phyloP scores from a whole-genome alignment of 2,329 filamentous ascomycete genomes.

The Fusarium cicatricum region DNA sequence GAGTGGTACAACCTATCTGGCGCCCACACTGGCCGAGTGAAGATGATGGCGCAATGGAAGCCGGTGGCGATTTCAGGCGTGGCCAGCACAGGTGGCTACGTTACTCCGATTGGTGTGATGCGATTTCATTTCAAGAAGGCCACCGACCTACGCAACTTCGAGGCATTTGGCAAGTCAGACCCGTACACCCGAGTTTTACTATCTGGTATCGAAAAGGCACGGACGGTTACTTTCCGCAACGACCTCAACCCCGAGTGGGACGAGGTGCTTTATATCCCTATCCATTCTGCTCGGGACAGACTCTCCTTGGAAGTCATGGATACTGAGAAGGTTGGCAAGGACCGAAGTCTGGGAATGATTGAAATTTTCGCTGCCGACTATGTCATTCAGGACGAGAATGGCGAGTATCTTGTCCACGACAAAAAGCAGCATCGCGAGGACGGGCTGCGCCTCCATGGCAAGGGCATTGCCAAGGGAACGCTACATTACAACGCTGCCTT shows the following conservation, averaged over 20 bases:
- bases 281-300: constrained; percentile 85
- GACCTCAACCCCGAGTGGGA: constrained; percentile 96
- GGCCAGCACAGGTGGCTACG: constrained; percentile 84
- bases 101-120: constrained; percentile 94
- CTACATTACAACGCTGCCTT: constrained; percentile 87
- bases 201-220: constrained; percentile 88
- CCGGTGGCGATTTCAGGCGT: constrained; percentile 87
- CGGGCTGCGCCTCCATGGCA: constrained; percentile 76
- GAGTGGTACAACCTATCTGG: constrained; percentile 95
- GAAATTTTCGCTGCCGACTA: constrained; percentile 83
- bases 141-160: constrained; percentile 85
- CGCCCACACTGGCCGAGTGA: constrained; percentile 82
- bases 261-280: constrained; percentile 91
- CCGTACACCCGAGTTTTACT: constrained; percentile 89
- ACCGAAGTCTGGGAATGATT: constrained; percentile 83
- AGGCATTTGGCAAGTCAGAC: constrained; percentile 96
- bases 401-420: constrained; percentile 83
- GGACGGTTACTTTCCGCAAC: constrained; percentile 95
- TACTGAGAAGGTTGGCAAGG: constrained; percentile 88
- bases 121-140: constrained; percentile 90
- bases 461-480: constrained; percentile 77
- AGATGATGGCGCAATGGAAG: constrained; percentile 94
- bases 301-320: constrained; percentile 96
- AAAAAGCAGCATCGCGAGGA: constrained; percentile 73
- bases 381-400: constrained; percentile 77